These are phyloP conservation scores for Elongisporangium prolatum DNA, from an alignment of 352 stramenopile species.

Conservation along the genomic window DNA sequence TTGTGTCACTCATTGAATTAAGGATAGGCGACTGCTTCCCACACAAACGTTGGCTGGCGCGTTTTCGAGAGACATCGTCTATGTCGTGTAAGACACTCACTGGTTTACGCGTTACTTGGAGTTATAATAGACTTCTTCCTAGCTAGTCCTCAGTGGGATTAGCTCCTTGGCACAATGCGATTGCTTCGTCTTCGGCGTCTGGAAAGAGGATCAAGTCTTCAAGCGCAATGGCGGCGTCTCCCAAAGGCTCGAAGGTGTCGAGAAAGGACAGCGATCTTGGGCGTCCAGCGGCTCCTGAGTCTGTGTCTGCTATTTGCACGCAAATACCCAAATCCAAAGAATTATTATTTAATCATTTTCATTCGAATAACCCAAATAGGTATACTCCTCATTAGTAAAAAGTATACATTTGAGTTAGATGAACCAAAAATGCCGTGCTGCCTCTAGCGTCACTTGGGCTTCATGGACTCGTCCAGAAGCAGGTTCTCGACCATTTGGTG, in stretches of 20 bases:
- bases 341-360: too few species aligned
- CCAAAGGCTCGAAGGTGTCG: background rate
- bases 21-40: conserved; percentile 33
- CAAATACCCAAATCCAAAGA: background rate
- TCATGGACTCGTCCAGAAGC: conserved; percentile 27
- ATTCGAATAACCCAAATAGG: too few species aligned
- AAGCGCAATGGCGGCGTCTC: background rate
- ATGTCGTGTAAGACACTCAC: too few species aligned
- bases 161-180: too few species aligned
- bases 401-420: background rate
- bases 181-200: background rate
- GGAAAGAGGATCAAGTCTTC: background rate
- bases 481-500: conserved; percentile 36
- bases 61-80: too few species aligned
- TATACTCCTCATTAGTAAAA: background rate
- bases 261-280: conserved; percentile 11
- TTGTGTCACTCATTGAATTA: conserved; percentile 39
- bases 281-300: conserved; percentile 21
- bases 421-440: background rate
- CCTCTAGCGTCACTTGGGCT: conserved; percentile 2
- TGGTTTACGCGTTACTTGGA: too few species aligned
- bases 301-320: too few species aligned
- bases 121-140: too few species aligned
- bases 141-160: too few species aligned
- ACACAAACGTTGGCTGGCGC: conserved; percentile 11